Conservation (phyloP, 768 basidiomycete species). For the Terana coerulea region DNA sequence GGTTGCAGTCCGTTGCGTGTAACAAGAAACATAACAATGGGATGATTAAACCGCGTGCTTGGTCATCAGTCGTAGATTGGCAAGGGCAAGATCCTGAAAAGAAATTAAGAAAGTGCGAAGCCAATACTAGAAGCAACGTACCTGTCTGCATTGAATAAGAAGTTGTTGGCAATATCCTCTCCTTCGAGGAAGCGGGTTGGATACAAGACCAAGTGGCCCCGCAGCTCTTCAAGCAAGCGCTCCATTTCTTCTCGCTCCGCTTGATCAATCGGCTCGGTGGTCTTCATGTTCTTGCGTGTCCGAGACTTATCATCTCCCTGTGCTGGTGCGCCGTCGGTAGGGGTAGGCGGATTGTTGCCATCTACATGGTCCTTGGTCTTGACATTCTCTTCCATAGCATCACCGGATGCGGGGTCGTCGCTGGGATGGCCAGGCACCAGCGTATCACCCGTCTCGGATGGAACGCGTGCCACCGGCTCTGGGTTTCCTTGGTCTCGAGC, state of each 20-base stretch:
- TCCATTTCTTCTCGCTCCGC: conserved; percentile 93
- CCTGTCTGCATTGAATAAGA: conserved; percentile 88
- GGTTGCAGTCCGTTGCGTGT: too few relatives aligned
- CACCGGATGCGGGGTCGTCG: conserved; percentile 14
- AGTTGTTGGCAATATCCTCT: conserved; percentile 91
- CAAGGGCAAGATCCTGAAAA: conserved; percentile 58
- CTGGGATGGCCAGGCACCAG: conserved; percentile 26
- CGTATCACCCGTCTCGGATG: conserved; percentile 54
- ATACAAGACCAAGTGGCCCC: conserved; percentile 85
- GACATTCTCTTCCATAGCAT: conserved; percentile 15
- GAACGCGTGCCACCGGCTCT: conserved; percentile 50
- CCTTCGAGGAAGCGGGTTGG: conserved; percentile 86
- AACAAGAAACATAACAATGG: not conserved
- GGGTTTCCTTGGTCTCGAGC: conserved; percentile 36
- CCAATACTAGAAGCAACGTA: conserved; percentile 26
- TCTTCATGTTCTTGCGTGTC: conserved; percentile 35
- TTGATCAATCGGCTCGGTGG: conserved; percentile 71
- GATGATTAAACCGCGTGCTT: not conserved
- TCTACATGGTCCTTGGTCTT: conserved; percentile 19
- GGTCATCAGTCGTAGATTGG: conserved; percentile 61
- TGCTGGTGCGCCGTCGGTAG: conserved; percentile 15
- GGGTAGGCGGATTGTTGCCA: conserved; percentile 12
- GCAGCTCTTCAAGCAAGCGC: conserved; percentile 63
- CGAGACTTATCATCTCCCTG: conserved; percentile 36
- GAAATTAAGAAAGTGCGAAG: conserved; percentile 7